These are phyloP conservation scores for Fraxinus americana DNA, from an alignment of 257 asterid genomes.

Conservation along the genomic window DNA sequence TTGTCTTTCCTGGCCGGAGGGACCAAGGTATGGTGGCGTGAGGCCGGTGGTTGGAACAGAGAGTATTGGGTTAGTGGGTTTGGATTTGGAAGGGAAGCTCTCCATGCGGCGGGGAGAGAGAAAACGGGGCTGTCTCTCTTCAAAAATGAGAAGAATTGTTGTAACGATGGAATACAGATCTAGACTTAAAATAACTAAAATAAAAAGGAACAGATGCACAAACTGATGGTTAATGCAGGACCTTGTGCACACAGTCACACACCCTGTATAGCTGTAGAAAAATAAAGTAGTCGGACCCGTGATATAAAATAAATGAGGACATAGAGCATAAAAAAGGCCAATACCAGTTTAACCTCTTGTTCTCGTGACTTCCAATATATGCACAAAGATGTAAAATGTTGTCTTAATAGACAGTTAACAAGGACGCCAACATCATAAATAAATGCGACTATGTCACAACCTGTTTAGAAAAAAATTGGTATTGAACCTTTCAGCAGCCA, in stretches of 20 bases:
- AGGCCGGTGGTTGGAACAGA: too few species aligned
- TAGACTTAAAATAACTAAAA: too few species aligned
- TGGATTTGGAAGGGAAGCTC: too few species aligned
- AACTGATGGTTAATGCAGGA: too few species aligned
- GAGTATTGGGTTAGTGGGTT: too few species aligned
- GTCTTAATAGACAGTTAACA: neutral
- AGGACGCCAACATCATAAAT: slow-evolving; percentile 4
- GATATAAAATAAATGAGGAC: neutral
- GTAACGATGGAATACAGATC: too few species aligned
- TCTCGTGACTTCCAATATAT: neutral
- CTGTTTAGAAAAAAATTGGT: neutral
- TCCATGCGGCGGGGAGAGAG: too few species aligned
- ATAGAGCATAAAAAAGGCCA: neutral
- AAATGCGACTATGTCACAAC: neutral
- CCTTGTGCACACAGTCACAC: neutral
- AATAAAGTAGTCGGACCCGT: neutral
- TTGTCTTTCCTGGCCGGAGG: too few species aligned
- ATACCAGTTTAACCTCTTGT: neutral
- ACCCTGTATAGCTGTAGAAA: neutral
- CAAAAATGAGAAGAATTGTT: too few species aligned
- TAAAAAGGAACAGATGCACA: too few species aligned
- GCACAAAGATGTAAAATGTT: neutral
- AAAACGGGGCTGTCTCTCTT: too few species aligned
- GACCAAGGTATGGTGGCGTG: too few species aligned
- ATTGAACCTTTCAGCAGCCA: slow-evolving; percentile 16